Conservation (phyloP, 1,284 basidiomycete species). For the Trametes polyzona region DNA sequence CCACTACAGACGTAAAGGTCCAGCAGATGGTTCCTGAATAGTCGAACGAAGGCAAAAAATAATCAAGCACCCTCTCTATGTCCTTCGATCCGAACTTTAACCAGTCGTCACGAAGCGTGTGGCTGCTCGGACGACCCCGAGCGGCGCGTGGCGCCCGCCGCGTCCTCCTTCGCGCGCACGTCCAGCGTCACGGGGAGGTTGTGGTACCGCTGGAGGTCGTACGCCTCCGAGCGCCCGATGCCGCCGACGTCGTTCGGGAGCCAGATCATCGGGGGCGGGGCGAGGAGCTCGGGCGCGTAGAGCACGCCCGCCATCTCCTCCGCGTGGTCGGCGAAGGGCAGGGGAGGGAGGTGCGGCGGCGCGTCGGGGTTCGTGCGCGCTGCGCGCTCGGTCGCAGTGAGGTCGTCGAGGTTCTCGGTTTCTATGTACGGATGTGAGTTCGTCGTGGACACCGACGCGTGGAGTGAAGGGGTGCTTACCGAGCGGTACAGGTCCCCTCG, state of each 20-base stretch:
- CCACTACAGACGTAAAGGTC: neutral
- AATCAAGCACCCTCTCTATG: neutral
- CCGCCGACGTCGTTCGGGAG: conserved; percentile 75
- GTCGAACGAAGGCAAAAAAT: neutral
- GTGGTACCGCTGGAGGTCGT: conserved; percentile 73
- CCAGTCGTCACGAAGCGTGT: conserved; percentile 1
- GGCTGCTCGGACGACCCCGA: conserved; percentile 13
- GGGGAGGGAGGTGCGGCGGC: conserved; percentile 69
- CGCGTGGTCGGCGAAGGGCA: conserved; percentile 72
- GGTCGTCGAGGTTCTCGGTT: conserved; percentile 78
- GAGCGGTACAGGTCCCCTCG: conserved; percentile 65
- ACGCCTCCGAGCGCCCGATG: conserved; percentile 70
- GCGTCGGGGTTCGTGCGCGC: conserved; percentile 79
- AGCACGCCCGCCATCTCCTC: conserved; percentile 77
- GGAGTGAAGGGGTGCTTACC: conserved; percentile 44
- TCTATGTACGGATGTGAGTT: conserved; percentile 39
- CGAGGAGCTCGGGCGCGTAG: conserved; percentile 80
- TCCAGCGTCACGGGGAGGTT: conserved; percentile 66
- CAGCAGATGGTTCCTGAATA: neutral
- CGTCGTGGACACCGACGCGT: neutral
- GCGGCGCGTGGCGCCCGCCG: conserved; percentile 2
- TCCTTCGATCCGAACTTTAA: no score
- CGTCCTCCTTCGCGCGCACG: conserved; percentile 60
- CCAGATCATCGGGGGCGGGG: conserved; percentile 79
- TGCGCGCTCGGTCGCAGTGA: conserved; percentile 75